Evolutionary conservation across 345 rosid species (phyloP), one percentile per base, ranked within the genome.

Genomic region (Ailanthus altissimus): DNA sequence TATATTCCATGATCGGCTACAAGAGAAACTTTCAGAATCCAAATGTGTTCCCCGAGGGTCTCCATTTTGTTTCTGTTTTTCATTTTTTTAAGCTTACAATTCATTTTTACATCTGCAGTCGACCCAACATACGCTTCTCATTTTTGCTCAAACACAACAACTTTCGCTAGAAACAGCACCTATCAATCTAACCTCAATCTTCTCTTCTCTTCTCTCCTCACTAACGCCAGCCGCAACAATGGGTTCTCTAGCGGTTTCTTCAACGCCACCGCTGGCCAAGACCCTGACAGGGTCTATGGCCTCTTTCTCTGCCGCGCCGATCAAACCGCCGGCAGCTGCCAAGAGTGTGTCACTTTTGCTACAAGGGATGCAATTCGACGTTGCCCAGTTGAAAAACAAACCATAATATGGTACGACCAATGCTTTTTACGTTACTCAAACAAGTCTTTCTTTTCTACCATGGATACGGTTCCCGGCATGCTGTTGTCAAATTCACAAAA

Each of bases 201-300:
- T 36, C 83, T 85, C 69, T 78, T 88, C 63, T 59, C 78, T 74
- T 72, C 83, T 75, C 64, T 89, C 47, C 2, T 58, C 79, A 49
- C 86, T 58, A 79, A 81, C 77, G 78, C 80, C 70, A 38, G 70
- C 10, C 70, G 74, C 38, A 43, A 67, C 1, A 71, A 70, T 0
- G 86, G 81, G 38, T 90, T 90, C 45, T 80, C 67, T 67, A 87
- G 84, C 77, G 85, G 83, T 28, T 90, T 90, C 42, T 83, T 73
- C 73, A 89, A 89, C 81, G 69, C 51, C 81, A 77, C 87, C 36
- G 69, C 61, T 3, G 90, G 90, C 26, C 61, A 70, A 16, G 75
- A 40, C 8, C 67, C 77, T 2, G 64, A 74, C 56, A 32, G 8
- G 43, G 79, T 77, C 74, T 78, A 79, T 23, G 86, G 86, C 45